Evolutionary conservation across 2,329 filamentous ascomycete genomes (phyloP).

Genomic region (Aspergillus quadrilineatus): DNA sequence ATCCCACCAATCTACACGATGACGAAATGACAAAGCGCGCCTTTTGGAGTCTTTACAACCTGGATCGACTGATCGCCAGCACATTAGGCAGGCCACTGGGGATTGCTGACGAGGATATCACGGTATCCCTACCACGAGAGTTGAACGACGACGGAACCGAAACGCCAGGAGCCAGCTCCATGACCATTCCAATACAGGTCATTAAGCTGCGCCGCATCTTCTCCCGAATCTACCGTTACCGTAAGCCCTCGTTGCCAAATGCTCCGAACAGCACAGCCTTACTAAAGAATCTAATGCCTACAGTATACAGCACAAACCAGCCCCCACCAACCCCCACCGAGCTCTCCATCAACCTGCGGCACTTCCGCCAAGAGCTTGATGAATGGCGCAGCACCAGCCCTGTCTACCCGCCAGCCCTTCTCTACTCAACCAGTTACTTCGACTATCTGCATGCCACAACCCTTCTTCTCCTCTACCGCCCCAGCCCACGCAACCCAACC

Average conservation of each 20-base stretch:
- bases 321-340: slow-evolving; percentile 30
- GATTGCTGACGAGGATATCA: slow-evolving; percentile 45
- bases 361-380: slow-evolving; percentile 39
- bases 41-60: slow-evolving; percentile 47
- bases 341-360: slow-evolving; percentile 27
- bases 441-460: slow-evolving; percentile 43
- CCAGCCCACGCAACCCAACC: slow-evolving; percentile 38
- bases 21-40: slow-evolving; percentile 44
- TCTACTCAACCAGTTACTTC: slow-evolving; percentile 44
- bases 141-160: slow-evolving; percentile 42
- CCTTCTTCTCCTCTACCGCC: slow-evolving; percentile 40
- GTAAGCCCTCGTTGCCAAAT: slow-evolving; percentile 22
- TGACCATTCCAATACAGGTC: slow-evolving; percentile 42
- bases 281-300: neutral
- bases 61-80: slow-evolving; percentile 42
- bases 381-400: slow-evolving; percentile 40
- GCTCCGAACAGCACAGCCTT: neutral
- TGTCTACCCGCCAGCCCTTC: slow-evolving; percentile 36
- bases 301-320: slow-evolving; percentile 38
- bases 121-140: slow-evolving; percentile 37
- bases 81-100: slow-evolving; percentile 42
- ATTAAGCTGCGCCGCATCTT: slow-evolving; percentile 38
- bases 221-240: slow-evolving; percentile 40
- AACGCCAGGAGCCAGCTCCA: slow-evolving; percentile 35
- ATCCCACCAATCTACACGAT: slow-evolving; percentile 30